Evolutionary conservation across 208 protist species (phyloP).

Genomic region (Leishmania turanica): DNA sequence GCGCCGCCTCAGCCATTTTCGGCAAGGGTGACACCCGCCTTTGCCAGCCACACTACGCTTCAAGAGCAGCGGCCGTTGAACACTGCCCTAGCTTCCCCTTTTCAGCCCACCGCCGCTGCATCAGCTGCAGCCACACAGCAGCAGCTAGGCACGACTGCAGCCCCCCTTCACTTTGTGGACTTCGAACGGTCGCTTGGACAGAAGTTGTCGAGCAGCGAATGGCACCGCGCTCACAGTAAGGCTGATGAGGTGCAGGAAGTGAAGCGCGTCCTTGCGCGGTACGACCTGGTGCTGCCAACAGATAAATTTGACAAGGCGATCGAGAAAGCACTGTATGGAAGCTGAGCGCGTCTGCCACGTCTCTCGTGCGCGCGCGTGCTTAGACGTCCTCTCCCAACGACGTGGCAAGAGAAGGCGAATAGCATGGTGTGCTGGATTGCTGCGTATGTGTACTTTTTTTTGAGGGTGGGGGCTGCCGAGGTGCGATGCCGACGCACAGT

Average conservation of each 20-base stretch:
- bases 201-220: neutral
- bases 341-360: constrained; percentile 1
- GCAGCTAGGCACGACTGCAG: neutral
- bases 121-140: neutral
- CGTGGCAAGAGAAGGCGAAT: neutral
- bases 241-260: constrained; percentile 30
- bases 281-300: constrained; percentile 34
- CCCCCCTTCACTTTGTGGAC: constrained; percentile 26
- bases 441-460: neutral
- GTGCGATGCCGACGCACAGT: neutral
- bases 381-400: neutral
- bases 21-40: neutral
- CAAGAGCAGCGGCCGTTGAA: neutral
- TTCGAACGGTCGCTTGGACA: constrained; percentile 27
- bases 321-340: constrained; percentile 23
- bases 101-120: neutral
- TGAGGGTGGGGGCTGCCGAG: neutral
- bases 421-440: neutral
- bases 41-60: neutral
- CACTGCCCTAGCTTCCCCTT: neutral
- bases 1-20: neutral
- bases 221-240: constrained; percentile 9
- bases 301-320: constrained; percentile 34
- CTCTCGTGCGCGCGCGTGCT: neutral
- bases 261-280: constrained; percentile 15